phyloP scores from a whole-genome alignment of 192 early-diverging fungal species.

The Coemansia sp. region DNA sequence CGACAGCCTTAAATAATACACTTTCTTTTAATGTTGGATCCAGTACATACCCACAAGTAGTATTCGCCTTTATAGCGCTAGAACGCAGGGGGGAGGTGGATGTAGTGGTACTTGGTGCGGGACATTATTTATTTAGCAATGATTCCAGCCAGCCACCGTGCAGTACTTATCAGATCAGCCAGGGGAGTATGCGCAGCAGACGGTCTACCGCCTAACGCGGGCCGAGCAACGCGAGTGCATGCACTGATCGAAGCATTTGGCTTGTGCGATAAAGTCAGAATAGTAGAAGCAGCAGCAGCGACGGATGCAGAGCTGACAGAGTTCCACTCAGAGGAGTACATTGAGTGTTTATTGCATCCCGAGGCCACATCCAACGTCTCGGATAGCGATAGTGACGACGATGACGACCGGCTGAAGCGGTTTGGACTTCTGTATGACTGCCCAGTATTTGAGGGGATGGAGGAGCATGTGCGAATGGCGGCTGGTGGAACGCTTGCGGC shows the following conservation, averaged over 20 bases:
- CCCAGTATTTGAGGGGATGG: slow-evolving; percentile 39
- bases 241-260: slow-evolving; percentile 47
- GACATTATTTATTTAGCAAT: background rate
- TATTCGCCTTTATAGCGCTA: background rate
- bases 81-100: background rate
- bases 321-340: slow-evolving; percentile 49
- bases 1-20: background rate
- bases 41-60: background rate
- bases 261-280: slow-evolving; percentile 10
- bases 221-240: slow-evolving; percentile 51
- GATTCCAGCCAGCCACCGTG: background rate
- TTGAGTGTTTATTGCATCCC: slow-evolving; percentile 21
- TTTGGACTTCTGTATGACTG: slow-evolving; percentile 56
- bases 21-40: background rate
- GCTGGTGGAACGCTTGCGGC: slow-evolving; percentile 52
- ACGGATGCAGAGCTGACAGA: slow-evolving; percentile 22
- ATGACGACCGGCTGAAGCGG: background rate
- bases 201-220: slow-evolving; percentile 41
- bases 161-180: slow-evolving; percentile 39
- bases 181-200: slow-evolving; percentile 47
- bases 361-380: background rate
- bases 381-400: slow-evolving; percentile 5
- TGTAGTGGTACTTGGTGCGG: background rate
- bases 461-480: slow-evolving; percentile 32
- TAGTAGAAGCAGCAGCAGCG: slow-evolving; percentile 29